Percentiles rank a stretch among this genome's conserved stretches.
Conservation (phyloP, 495 filamentous ascomycete species). For the Apodospora peruviana region DNA sequence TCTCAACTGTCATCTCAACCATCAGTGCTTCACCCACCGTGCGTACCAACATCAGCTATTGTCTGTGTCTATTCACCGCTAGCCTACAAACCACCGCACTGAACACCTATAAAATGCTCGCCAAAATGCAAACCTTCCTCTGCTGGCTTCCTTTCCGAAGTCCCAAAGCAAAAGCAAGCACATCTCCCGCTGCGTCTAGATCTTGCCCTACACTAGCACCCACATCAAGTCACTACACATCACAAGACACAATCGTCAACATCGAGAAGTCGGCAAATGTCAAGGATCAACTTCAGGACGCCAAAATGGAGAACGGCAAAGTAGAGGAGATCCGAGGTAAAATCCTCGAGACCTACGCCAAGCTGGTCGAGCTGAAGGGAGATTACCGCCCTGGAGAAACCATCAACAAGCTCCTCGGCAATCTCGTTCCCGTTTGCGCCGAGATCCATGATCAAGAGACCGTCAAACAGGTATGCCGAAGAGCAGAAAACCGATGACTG, state of each 20-base stretch:
- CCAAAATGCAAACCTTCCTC: too few relatives aligned
- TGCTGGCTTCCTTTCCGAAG: too few relatives aligned
- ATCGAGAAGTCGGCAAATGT: slow-evolving; percentile 18
- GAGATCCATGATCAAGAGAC: slow-evolving; percentile 18
- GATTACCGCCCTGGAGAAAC: slow-evolving; percentile 9
- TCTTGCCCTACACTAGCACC: too few relatives aligned
- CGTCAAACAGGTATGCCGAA: slow-evolving; percentile 13
- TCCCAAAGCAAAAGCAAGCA: too few relatives aligned
- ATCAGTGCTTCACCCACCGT: too few relatives aligned
- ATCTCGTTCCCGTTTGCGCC: slow-evolving; percentile 20
- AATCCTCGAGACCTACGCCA: slow-evolving; percentile 15
- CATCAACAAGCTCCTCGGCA: slow-evolving; percentile 20
- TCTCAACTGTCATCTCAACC: too few relatives aligned
- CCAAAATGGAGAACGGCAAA: slow-evolving; percentile 4
- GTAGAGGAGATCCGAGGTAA: slow-evolving; percentile 7
- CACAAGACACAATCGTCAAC: slow-evolving; percentile 16
- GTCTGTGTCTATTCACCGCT: too few relatives aligned
- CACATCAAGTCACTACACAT: neutral
- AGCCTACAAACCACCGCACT: too few relatives aligned
- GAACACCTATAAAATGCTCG: too few relatives aligned
- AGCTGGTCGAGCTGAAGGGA: slow-evolving; percentile 13
- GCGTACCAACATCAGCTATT: too few relatives aligned
- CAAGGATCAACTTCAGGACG: slow-evolving; percentile 1
- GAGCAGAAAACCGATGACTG: neutral
- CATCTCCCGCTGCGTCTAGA: too few relatives aligned